Percentiles rank a stretch among this genome's conserved stretches.
These are phyloP conservation scores for Vinca minor DNA, from an alignment of 257 asterid genomes.

Conservation along the genomic window DNA sequence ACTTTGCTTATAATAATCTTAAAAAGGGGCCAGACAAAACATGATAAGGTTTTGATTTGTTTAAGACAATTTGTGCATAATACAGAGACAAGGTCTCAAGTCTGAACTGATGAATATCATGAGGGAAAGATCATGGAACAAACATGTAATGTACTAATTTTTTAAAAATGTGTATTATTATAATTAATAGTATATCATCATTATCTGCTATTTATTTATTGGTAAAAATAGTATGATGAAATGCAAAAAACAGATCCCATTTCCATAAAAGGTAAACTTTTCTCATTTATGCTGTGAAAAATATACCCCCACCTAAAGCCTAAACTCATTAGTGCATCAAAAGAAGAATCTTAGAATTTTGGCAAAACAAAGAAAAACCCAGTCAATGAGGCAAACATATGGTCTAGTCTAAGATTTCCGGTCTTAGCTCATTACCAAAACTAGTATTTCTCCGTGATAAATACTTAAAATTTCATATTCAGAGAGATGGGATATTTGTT, in stretches of 20 bases:
- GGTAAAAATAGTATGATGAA: constrained; percentile 21
- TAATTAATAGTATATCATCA: constrained; percentile 7
- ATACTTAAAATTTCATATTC: too few relatives aligned
- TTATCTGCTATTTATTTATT: constrained; percentile 13
- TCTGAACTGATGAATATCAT: constrained; percentile 60
- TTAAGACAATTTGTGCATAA: constrained; percentile 48
- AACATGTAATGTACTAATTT: constrained; percentile 14
- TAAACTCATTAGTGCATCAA: constrained; percentile 24
- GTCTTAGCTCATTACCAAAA: too few relatives aligned
- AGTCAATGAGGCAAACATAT: constrained; percentile 22
- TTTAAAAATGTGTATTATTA: neutral
- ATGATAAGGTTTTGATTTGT: constrained; percentile 65
- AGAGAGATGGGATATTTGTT: too few relatives aligned
- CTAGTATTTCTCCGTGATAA: too few relatives aligned
- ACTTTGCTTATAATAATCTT: constrained; percentile 39
- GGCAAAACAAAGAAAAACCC: constrained; percentile 12
- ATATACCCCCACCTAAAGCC: constrained; percentile 22
- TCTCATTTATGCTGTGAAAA: constrained; percentile 17
- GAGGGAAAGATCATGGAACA: constrained; percentile 18
- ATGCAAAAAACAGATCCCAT: constrained; percentile 38
- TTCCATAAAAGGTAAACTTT: constrained; percentile 39
- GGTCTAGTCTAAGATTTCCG: too few relatives aligned
- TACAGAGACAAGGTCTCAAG: constrained; percentile 65
- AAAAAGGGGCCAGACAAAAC: constrained; percentile 55
- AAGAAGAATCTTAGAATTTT: constrained; percentile 23